Conservation (phyloP, 441 rosid species). For the Populus trichocarpa region DNA sequence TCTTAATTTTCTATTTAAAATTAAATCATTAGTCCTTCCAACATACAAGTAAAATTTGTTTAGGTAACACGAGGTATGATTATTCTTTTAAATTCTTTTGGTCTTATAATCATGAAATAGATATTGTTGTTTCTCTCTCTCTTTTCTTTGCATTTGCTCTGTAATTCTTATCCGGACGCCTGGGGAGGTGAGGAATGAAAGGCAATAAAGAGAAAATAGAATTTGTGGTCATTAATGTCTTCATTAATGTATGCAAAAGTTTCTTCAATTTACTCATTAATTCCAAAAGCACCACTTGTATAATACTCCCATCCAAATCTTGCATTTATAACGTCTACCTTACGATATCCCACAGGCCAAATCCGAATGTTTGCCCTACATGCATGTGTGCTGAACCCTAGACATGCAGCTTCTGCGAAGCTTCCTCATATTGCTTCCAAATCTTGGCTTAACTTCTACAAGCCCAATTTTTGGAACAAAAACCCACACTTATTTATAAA, state of each 20-base stretch:
- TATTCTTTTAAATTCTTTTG: too few species aligned
- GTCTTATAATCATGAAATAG: too few species aligned
- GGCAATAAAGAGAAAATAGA: not conserved
- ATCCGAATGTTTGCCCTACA: not conserved
- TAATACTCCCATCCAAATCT: not conserved
- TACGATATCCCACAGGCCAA: not conserved
- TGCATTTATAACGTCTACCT: not conserved
- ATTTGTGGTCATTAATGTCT: not conserved
- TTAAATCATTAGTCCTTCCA: too few species aligned
- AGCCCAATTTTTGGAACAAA: too few species aligned
- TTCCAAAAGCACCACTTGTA: not conserved
- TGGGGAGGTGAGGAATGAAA: not conserved
- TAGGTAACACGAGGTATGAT: too few species aligned
- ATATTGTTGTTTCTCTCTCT: too few species aligned
- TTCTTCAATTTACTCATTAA: not conserved
- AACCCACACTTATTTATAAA: too few species aligned
- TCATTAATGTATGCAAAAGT: not conserved
- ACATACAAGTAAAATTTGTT: too few species aligned
- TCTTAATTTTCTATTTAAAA: too few species aligned
- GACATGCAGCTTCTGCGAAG: slow-evolving; percentile 20
- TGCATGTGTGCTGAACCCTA: not conserved
- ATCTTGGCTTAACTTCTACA: not conserved
- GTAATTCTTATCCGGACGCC: not conserved
- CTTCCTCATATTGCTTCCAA: slow-evolving; percentile 6
- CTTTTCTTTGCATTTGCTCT: not conserved